phyloP scores from a whole-genome alignment of 2,329 filamentous ascomycete species.

The Fusarium longipes region DNA sequence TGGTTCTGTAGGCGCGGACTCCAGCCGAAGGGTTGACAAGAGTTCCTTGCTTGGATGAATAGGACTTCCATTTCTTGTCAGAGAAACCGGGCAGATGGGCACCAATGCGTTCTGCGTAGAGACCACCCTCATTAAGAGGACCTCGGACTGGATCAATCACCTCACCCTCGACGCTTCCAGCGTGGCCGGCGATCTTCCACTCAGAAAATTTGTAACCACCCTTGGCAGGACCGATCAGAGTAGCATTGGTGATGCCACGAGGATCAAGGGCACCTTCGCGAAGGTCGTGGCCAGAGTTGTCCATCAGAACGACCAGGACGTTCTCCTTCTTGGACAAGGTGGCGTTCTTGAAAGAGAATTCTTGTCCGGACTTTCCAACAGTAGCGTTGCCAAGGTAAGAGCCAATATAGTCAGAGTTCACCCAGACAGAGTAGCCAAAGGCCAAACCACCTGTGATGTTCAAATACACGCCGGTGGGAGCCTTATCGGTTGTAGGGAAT shows the following conservation, averaged over 20 bases:
- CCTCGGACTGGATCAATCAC: conserved; percentile 66
- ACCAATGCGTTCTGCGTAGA: conserved; percentile 68
- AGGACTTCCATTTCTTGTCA: conserved; percentile 56
- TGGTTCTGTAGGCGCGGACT: conserved; percentile 66
- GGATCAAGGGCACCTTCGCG: conserved; percentile 60
- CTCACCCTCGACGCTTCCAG: conserved; percentile 60
- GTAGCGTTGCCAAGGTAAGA: conserved; percentile 64
- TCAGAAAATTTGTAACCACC: conserved; percentile 56
- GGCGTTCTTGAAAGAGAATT: conserved; percentile 63
- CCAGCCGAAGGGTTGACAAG: conserved; percentile 61
- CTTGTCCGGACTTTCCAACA: conserved; percentile 50
- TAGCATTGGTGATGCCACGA: conserved; percentile 64
- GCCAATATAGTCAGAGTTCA: conserved; percentile 67
- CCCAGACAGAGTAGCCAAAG: conserved; percentile 67
- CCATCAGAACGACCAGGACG: conserved; percentile 66
- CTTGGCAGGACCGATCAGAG: conserved; percentile 54
- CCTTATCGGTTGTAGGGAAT: conserved; percentile 55
- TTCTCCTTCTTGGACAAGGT: conserved; percentile 58
- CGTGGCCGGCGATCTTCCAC: conserved; percentile 69
- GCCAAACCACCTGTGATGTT: conserved; percentile 65
- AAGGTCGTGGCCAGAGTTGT: conserved; percentile 70
- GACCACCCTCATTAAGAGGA: conserved; percentile 67
- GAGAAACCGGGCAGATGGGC: conserved; percentile 69
- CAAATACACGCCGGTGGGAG: conserved; percentile 59
- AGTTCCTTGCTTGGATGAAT: conserved; percentile 46